Evolutionary conservation across 495 filamentous ascomycete genomes (phyloP).

Genomic region (Neurospora africana): DNA sequence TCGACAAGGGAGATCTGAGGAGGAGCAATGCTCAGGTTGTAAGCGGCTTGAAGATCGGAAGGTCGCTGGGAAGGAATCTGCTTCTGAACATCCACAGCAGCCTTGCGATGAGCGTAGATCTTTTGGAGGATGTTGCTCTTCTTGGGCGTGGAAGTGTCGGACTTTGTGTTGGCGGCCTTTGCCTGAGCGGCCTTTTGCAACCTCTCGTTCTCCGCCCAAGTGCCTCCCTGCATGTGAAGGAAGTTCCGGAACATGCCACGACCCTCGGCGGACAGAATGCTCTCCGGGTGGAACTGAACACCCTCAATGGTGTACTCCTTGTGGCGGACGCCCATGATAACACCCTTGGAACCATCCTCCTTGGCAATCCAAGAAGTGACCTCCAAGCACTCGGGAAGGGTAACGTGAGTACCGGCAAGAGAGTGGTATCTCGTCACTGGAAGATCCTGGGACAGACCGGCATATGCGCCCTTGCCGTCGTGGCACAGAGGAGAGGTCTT

Average conservation of each 20-base stretch:
- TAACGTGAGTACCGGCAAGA: constrained; percentile 82
- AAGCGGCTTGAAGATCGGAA: constrained; percentile 75
- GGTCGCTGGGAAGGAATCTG: constrained; percentile 74
- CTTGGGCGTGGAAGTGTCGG: constrained; percentile 27
- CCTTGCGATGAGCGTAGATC: constrained; percentile 79
- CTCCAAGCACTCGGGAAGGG: constrained; percentile 77
- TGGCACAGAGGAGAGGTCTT: constrained; percentile 89
- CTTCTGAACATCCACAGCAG: constrained; percentile 73
- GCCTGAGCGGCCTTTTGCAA: constrained; percentile 32
- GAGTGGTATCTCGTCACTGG: constrained; percentile 95
- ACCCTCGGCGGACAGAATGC: constrained; percentile 84
- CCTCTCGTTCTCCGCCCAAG: constrained; percentile 70
- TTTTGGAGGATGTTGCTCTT: constrained; percentile 78
- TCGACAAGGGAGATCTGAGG: constrained; percentile 75
- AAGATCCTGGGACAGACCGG: constrained; percentile 61
- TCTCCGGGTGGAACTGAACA: constrained; percentile 96
- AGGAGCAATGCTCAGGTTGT: constrained; percentile 71
- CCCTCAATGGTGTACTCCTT: constrained; percentile 84
- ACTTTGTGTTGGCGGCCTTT: constrained; percentile 3
- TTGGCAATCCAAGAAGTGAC: constrained; percentile 83
- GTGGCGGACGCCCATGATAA: constrained; percentile 96
- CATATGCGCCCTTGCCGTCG: constrained; percentile 81
- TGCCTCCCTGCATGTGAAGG: constrained; percentile 72
- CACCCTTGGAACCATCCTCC: constrained; percentile 50
- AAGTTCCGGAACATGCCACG: constrained; percentile 89